Conservation (phyloP, 2,329 filamentous ascomycete genomes). For the Fusarium chlamydosporum region DNA sequence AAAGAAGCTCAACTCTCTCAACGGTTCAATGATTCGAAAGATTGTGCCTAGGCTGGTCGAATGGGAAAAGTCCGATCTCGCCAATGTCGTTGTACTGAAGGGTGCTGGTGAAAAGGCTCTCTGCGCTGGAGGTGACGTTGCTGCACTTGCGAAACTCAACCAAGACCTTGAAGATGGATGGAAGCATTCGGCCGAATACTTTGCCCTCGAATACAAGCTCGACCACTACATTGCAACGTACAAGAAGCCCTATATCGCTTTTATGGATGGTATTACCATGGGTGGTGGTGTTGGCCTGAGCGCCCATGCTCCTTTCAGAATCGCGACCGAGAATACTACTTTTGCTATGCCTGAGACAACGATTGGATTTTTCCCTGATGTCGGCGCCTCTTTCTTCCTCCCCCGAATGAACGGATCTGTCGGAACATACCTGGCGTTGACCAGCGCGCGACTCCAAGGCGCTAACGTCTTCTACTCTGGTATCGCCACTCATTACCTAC, state of each 20-base stretch:
- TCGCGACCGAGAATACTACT: slow-evolving; percentile 93
- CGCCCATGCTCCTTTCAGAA: slow-evolving; percentile 94
- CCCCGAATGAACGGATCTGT: slow-evolving; percentile 87
- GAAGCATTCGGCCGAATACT: slow-evolving; percentile 84
- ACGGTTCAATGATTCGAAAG: slow-evolving; percentile 94
- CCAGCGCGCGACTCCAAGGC: slow-evolving; percentile 85
- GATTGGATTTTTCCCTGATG: slow-evolving; percentile 98
- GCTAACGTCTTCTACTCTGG: slow-evolving; percentile 91
- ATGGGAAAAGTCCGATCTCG: slow-evolving; percentile 95
- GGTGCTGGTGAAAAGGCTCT: slow-evolving; percentile 87
- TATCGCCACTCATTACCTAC: slow-evolving; percentile 94
- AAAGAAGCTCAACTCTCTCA: slow-evolving; percentile 90
- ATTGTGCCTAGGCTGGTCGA: slow-evolving; percentile 90
- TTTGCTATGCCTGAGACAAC: slow-evolving; percentile 99
- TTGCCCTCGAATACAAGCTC: slow-evolving; percentile 94
- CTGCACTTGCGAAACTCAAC: slow-evolving; percentile 81
- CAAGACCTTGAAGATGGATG: slow-evolving; percentile 76
- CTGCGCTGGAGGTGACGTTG: slow-evolving; percentile 94
- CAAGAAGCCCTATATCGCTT: slow-evolving; percentile 89
- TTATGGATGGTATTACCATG: slow-evolving; percentile 99
- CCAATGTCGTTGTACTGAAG: slow-evolving; percentile 93
- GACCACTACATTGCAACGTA: slow-evolving; percentile 97
- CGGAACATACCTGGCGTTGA: slow-evolving; percentile 94
- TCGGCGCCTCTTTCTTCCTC: slow-evolving; percentile 96
- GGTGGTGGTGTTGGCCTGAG: slow-evolving; percentile 95